A percentile compares a stretch with the other conserved stretches of the same genome.
phyloP scores from a whole-genome alignment of 768 basidiomycete species.

The Strobilomyces echinocephalus region DNA sequence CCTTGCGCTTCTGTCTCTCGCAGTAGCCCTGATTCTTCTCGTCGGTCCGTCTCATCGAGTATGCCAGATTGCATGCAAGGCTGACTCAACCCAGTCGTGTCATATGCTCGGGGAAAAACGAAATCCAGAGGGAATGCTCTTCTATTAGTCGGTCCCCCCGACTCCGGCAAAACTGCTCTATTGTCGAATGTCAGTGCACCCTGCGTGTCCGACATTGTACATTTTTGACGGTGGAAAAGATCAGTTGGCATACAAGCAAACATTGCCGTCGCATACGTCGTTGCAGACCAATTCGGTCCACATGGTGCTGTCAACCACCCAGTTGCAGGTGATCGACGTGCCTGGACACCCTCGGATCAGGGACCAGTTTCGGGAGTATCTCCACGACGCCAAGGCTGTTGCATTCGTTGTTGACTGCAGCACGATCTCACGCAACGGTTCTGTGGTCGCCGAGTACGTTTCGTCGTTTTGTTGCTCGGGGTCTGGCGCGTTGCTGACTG shows the following conservation, averaged over 20 bases:
- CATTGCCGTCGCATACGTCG: conserved; percentile 68
- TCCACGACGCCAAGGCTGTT: conserved; percentile 58
- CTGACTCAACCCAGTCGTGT: conserved; percentile 39
- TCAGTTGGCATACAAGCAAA: conserved; percentile 63
- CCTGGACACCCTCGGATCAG: conserved; percentile 84
- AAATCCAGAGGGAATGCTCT: conserved; percentile 52
- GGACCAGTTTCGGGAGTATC: conserved; percentile 64
- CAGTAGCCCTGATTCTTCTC: conserved; percentile 40
- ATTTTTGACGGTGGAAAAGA: conserved; percentile 11
- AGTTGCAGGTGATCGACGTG: conserved; percentile 62
- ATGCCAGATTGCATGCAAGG: not conserved
- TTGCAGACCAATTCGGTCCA: conserved; percentile 64
- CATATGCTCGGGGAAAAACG: conserved; percentile 41
- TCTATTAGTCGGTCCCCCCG: conserved; percentile 70
- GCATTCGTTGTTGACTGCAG: conserved; percentile 80
- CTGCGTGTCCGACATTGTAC: not conserved
- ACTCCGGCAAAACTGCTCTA: conserved; percentile 79
- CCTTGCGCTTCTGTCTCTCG: conserved; percentile 39
- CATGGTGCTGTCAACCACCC: conserved; percentile 40
- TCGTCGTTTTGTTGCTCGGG: not conserved
- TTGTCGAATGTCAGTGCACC: conserved; percentile 54
- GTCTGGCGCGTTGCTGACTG: conserved; percentile 1
- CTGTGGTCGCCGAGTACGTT: conserved; percentile 73
- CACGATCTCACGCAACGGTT: conserved; percentile 69
- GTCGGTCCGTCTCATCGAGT: conserved; percentile 34